A percentile compares a stretch with the other conserved stretches of the same genome.
phyloP scores from a whole-genome alignment of 2,329 filamentous ascomycete genomes.

The Verticillium dahliae region DNA sequence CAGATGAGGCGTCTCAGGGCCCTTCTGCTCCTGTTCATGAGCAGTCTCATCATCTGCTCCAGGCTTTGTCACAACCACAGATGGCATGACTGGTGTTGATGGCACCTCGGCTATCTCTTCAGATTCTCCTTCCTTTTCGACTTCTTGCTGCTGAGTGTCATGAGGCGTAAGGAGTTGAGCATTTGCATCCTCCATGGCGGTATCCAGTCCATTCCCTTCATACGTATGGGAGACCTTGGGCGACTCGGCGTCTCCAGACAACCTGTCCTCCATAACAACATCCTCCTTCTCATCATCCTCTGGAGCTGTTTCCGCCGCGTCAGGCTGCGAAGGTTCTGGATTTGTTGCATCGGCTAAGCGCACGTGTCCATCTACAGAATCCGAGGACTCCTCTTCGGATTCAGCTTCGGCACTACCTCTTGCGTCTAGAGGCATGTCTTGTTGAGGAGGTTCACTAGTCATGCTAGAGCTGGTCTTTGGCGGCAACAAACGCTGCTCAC shows the following conservation, averaged over 20 bases:
- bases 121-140: neutral
- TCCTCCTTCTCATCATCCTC: neutral
- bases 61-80: neutral
- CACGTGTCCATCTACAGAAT: neutral
- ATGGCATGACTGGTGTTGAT: neutral
- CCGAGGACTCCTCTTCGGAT: neutral
- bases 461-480: neutral
- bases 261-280: neutral
- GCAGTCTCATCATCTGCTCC: neutral
- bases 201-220: neutral
- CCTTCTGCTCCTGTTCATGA: neutral
- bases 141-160: conserved; percentile 5
- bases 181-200: neutral
- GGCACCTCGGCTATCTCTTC: neutral
- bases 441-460: neutral
- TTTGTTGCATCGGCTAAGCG: neutral
- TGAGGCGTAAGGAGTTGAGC: conserved; percentile 2
- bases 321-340: neutral
- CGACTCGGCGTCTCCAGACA: neutral
- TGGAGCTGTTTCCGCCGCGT: neutral
- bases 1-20: neutral
- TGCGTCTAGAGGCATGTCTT: neutral
- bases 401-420: neutral
- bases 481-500: neutral
- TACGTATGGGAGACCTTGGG: neutral